Evolutionary conservation across 768 basidiomycete species (phyloP).

Genomic region (Leccinum pellstonianum): DNA sequence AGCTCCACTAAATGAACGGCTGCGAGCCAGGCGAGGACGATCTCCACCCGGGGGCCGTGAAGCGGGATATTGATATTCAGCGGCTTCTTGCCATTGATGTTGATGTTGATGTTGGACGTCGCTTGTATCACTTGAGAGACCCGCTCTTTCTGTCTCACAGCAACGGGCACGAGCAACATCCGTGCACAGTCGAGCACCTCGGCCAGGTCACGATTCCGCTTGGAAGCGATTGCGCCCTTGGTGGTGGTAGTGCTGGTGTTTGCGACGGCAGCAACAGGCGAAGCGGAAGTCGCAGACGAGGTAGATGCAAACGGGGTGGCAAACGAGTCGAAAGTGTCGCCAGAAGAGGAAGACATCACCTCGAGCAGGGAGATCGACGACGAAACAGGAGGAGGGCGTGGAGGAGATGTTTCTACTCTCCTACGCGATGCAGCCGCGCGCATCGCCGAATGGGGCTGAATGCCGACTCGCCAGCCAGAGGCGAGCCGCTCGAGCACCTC

Average conservation of each 20-base stretch:
- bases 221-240: neutral
- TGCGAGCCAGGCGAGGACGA: slow-evolving; percentile 81
- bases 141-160: slow-evolving; percentile 58
- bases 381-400: slow-evolving; percentile 14
- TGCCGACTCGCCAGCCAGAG: slow-evolving; percentile 68
- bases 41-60: slow-evolving; percentile 83
- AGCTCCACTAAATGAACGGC: slow-evolving; percentile 78
- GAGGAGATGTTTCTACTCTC: slow-evolving; percentile 37
- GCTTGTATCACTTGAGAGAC: slow-evolving; percentile 54
- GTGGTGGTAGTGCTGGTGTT: neutral
- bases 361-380: slow-evolving; percentile 25
- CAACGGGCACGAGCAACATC: slow-evolving; percentile 71
- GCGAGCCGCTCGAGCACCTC: slow-evolving; percentile 83
- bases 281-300: slow-evolving; percentile 12
- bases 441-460: slow-evolving; percentile 53
- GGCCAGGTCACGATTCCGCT: slow-evolving; percentile 39
- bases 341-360: slow-evolving; percentile 26
- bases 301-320: slow-evolving; percentile 21
- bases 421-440: slow-evolving; percentile 21
- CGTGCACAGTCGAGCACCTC: slow-evolving; percentile 67
- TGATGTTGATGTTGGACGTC: slow-evolving; percentile 8
- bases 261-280: neutral
- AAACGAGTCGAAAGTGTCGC: slow-evolving; percentile 18
- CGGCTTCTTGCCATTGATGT: slow-evolving; percentile 49
- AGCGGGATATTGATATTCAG: slow-evolving; percentile 76